Conservation (phyloP, 2,329 filamentous ascomycete genomes). For the Emmonsiellopsis sp. region DNA sequence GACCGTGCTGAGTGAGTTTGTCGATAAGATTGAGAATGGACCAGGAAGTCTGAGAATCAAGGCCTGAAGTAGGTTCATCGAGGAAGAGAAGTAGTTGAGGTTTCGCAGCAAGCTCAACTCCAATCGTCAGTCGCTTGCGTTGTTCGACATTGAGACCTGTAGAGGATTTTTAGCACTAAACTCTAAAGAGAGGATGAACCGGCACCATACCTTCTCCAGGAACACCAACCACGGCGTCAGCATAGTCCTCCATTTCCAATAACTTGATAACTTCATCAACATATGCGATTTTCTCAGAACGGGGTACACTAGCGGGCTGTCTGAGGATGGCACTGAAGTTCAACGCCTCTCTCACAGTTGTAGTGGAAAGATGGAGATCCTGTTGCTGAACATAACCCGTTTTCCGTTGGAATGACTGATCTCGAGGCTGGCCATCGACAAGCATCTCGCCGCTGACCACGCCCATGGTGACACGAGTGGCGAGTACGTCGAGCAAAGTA, state of each 20-base stretch:
- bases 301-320: slow-evolving; percentile 64
- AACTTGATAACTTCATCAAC: slow-evolving; percentile 87
- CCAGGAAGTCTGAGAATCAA: slow-evolving; percentile 90
- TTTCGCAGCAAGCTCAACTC: slow-evolving; percentile 87
- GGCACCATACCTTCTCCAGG: slow-evolving; percentile 62
- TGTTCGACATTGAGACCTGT: slow-evolving; percentile 51
- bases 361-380: slow-evolving; percentile 44
- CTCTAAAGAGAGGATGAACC: neutral
- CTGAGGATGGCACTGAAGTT: slow-evolving; percentile 78
- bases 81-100: slow-evolving; percentile 82
- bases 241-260: slow-evolving; percentile 81
- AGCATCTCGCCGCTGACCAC: slow-evolving; percentile 80
- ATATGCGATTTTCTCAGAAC: slow-evolving; percentile 71
- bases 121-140: slow-evolving; percentile 77
- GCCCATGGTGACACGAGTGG: slow-evolving; percentile 78
- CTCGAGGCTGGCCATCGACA: slow-evolving; percentile 63
- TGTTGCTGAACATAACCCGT: slow-evolving; percentile 74
- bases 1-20: slow-evolving; percentile 82
- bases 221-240: slow-evolving; percentile 82
- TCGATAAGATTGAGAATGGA: slow-evolving; percentile 79
- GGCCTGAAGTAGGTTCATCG: slow-evolving; percentile 88
- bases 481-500: slow-evolving; percentile 76
- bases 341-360: slow-evolving; percentile 80
- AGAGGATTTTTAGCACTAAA: slow-evolving; percentile 2
- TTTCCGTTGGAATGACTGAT: slow-evolving; percentile 70